Evolutionary conservation across 2,329 filamentous ascomycete genomes (phyloP), one percentile per base, ranked within the genome.

Genomic region (Pseudonectria foliicola): DNA sequence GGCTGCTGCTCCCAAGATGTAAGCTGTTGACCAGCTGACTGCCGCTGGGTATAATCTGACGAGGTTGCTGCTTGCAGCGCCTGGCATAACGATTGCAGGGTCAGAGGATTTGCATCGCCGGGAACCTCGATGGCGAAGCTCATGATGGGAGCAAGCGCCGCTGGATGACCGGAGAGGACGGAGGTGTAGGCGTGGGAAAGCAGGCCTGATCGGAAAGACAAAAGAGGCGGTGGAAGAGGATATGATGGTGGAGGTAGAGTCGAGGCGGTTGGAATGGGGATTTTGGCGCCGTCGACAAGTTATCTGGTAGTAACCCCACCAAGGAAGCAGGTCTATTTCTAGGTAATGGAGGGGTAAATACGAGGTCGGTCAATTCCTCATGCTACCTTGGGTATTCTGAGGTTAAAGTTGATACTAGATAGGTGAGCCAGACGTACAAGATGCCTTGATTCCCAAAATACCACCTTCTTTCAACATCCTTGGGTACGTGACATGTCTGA

Each of bases 51-150:
- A 48, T 77, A 70, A 37, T 80, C 71, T 32, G 71, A 70, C 13
- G 80, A 80, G 27, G 75, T 75, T 24, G 81, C 81, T 36, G 74
- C 67, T 41, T 78, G 66, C 35, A 89, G 65, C 10, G 75, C 73
- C 44, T 75, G 73, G 53, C 76, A 78, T 16, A 89, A 71, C 54
- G 80, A 75, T 39, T 73, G 67, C 38, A 73, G 60, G 39, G 61
- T 78, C 43, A 89, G 66, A 35, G 84, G 83, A 48, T 72, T 87
- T 29, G 87, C 82, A 64, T 92, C 87, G 45, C 84, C 88, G 6
- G 85, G 75, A 40, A 87, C 79, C 65, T 94, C 87, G 55, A 93
- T 78, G 40, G 74, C 63, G 59, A 81, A 81, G 56, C 70, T 76
- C 82, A 86, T 86, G 53, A 40, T 56, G 39, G 42, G 40, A 40